Conservation (phyloP, 371 early-diverging fungal species). For the Mortierella polycephala region DNA sequence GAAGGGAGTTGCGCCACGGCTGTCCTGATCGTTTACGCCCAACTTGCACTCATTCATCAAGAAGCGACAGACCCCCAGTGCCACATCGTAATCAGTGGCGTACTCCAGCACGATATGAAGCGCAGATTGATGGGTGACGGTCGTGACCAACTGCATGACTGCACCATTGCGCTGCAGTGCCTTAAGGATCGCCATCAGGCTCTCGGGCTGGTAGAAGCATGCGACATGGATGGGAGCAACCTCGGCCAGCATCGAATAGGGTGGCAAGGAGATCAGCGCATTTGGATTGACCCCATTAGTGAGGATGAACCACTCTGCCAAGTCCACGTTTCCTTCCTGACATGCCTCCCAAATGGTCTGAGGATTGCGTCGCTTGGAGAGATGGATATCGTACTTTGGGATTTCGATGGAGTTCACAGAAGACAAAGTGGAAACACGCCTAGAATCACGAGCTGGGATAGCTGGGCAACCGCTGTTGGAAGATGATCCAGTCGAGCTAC, state of each 20-base stretch:
- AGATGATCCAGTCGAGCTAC: constrained; percentile 41
- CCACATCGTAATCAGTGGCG: constrained; percentile 35
- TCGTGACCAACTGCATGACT: constrained; percentile 38
- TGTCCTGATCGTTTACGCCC: constrained; percentile 46
- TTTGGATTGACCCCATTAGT: constrained; percentile 28
- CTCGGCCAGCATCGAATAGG: constrained; percentile 49
- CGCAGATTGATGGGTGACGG: constrained; percentile 37
- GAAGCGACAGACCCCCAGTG: constrained; percentile 36
- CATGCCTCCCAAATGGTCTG: constrained; percentile 50
- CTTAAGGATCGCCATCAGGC: constrained; percentile 33
- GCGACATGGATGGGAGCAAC: constrained; percentile 47
- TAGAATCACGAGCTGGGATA: constrained; percentile 40
- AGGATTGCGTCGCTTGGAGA: constrained; percentile 19
- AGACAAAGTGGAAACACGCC: constrained; percentile 44
- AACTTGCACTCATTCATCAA: constrained; percentile 41
- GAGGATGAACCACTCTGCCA: constrained; percentile 38
- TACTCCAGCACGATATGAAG: constrained; percentile 48
- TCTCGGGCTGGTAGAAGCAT: constrained; percentile 47
- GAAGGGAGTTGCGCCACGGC: constrained; percentile 47
- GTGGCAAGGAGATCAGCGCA: constrained; percentile 25
- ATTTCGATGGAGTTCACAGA: constrained; percentile 39
- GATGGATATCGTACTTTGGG: constrained; percentile 30
- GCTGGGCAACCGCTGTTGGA: constrained; percentile 19
- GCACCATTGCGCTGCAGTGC: constrained; percentile 41
- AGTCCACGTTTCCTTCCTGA: constrained; percentile 44